These are phyloP conservation scores for Davidsoniella neocaledoniae DNA, from an alignment of 2,329 filamentous ascomycete genomes.

Conservation along the genomic window DNA sequence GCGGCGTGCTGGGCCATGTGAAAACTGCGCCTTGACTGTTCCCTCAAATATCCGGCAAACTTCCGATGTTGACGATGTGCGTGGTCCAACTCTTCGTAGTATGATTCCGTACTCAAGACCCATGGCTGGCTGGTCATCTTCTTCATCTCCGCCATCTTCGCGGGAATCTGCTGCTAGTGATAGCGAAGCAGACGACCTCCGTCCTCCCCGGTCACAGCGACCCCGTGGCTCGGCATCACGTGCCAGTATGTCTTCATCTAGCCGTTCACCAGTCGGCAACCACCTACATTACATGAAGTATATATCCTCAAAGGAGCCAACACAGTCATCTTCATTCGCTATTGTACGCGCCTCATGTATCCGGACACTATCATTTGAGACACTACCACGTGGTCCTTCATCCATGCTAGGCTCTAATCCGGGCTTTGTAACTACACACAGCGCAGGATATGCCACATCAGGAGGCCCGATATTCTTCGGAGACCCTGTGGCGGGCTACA, in stretches of 20 bases:
- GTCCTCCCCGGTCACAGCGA: slow-evolving; percentile 16
- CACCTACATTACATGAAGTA: slow-evolving; percentile 52
- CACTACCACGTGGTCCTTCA: slow-evolving; percentile 37
- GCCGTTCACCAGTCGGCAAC: slow-evolving; percentile 21
- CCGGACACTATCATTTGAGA: slow-evolving; percentile 49
- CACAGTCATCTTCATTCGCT: slow-evolving; percentile 45
- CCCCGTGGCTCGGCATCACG: slow-evolving; percentile 24
- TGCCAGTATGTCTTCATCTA: slow-evolving; percentile 36
- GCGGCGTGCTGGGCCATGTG: slow-evolving; percentile 45
- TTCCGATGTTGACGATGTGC: slow-evolving; percentile 19
- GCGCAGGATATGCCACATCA: slow-evolving; percentile 35
- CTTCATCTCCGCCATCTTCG: slow-evolving; percentile 32
- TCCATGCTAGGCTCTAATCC: slow-evolving; percentile 22
- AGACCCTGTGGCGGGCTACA: slow-evolving; percentile 47
- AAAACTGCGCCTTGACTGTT: slow-evolving; percentile 51
- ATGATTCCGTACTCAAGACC: slow-evolving; percentile 44
- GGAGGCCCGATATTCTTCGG: slow-evolving; percentile 55
- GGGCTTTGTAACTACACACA: slow-evolving; percentile 36
- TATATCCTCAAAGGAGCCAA: slow-evolving; percentile 50
- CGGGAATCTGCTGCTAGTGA: slow-evolving; percentile 31
- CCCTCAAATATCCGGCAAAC: slow-evolving; percentile 29
- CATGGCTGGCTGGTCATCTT: slow-evolving; percentile 25
- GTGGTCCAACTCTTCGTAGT: slow-evolving; percentile 42
- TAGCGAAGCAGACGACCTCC: slow-evolving; percentile 34
- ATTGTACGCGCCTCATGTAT: slow-evolving; percentile 49